phyloP scores from a whole-genome alignment of 31 red algal genomes.

The Odonthalia washingtoniensis region DNA sequence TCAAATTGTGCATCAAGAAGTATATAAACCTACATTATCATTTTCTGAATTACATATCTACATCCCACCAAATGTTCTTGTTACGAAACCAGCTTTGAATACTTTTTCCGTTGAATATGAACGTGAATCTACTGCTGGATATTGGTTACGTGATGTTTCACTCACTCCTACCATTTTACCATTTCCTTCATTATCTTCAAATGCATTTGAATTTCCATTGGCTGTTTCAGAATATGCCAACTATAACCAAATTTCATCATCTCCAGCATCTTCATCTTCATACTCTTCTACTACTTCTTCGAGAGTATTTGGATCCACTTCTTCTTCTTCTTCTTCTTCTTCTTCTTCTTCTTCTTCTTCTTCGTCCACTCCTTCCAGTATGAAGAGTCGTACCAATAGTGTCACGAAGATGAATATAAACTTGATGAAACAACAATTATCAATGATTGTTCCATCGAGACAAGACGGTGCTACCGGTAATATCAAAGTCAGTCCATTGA shows the following conservation, averaged over 20 bases:
- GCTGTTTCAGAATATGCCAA: background rate
- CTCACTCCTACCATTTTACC: constrained; percentile 52
- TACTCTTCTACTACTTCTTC: background rate
- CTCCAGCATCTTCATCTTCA: background rate
- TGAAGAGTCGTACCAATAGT: too few relatives aligned
- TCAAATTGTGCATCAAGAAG: constrained; percentile 12
- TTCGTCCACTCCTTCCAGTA: background rate
- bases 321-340: background rate
- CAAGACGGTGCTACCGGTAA: too few relatives aligned
- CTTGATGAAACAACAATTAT: too few relatives aligned
- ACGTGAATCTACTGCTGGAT: constrained; percentile 36
- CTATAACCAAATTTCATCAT: background rate
- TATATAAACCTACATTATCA: background rate
- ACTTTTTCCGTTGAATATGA: constrained; percentile 47
- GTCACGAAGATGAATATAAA: too few relatives aligned
- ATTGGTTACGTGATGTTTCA: constrained; percentile 51
- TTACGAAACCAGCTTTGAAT: constrained; percentile 48
- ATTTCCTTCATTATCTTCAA: background rate
- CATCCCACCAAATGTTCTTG: constrained; percentile 22
- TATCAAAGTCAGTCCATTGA: too few relatives aligned
- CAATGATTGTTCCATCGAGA: too few relatives aligned
- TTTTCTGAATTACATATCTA: constrained; percentile 40
- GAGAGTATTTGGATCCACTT: background rate
- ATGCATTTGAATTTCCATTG: background rate
- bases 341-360: background rate